Conservation (phyloP, 495 filamentous ascomycete species). For the Penicillium mononematosum region DNA sequence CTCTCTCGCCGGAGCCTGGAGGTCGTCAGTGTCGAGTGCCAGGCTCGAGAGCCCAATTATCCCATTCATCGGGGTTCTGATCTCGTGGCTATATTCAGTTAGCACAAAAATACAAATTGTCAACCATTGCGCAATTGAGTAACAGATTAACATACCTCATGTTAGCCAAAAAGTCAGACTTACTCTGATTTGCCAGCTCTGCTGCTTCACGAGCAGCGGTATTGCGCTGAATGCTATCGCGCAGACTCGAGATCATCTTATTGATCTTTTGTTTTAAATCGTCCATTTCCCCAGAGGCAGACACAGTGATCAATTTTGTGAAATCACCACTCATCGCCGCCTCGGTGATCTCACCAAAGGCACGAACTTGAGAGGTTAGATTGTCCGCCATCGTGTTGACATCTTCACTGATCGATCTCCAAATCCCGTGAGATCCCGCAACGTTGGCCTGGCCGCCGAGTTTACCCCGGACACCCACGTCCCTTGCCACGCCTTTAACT, state of each 20-base stretch:
- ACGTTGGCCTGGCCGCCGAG: constrained; percentile 89
- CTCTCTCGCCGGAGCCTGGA: constrained; percentile 73
- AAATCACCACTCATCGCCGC: constrained; percentile 88
- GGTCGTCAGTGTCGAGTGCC: constrained; percentile 60
- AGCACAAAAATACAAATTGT: constrained; percentile 39
- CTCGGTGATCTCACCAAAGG: constrained; percentile 88
- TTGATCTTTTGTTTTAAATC: constrained; percentile 94
- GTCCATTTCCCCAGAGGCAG: constrained; percentile 94
- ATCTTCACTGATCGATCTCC: constrained; percentile 91
- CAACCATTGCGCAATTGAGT: constrained; percentile 32
- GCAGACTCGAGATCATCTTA: constrained; percentile 85
- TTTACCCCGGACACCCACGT: constrained; percentile 89
- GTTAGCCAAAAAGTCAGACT: constrained; percentile 65
- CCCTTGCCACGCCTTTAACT: constrained; percentile 88
- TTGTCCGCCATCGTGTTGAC: constrained; percentile 79
- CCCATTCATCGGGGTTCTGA: constrained; percentile 71
- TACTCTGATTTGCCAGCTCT: constrained; percentile 59
- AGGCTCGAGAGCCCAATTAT: constrained; percentile 81
- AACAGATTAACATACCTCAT: constrained; percentile 79
- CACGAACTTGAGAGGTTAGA: constrained; percentile 85
- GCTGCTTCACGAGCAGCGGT: constrained; percentile 49
- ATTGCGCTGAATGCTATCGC: constrained; percentile 53
- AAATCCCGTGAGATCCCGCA: constrained; percentile 88
- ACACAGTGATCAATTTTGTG: constrained; percentile 83
- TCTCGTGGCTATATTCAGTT: constrained; percentile 60